phyloP scores from a whole-genome alignment of 2,329 filamentous ascomycete genomes.

The Phyllosticta citribraziliensis region DNA sequence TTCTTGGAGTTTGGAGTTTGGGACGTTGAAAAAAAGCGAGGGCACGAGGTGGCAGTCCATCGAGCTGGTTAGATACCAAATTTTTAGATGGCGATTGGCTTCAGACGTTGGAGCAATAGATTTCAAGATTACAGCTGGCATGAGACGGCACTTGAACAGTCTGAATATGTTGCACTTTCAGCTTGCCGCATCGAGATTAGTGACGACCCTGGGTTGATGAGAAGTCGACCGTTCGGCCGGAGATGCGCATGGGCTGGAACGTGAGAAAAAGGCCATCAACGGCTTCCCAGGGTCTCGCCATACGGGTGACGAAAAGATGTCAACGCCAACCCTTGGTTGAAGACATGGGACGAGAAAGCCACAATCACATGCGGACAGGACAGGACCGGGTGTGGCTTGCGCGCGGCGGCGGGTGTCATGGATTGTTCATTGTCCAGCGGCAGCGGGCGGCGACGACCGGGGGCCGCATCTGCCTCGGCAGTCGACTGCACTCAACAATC shows the following conservation, averaged over 20 bases:
- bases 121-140: not conserved
- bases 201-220: not conserved
- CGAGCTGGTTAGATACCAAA: not conserved
- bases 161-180: not conserved
- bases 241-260: not conserved
- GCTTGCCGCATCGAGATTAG: not conserved
- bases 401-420: not conserved
- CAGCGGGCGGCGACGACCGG: not conserved
- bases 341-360: not conserved
- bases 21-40: not conserved
- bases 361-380: slow-evolving; percentile 7
- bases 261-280: not conserved
- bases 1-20: slow-evolving; percentile 1
- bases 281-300: not conserved
- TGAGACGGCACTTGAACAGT: not conserved
- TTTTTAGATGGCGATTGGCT: not conserved
- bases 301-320: not conserved
- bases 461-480: not conserved
- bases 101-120: not conserved
- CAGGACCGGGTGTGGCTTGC: not conserved
- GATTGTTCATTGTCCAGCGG: not conserved
- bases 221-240: not conserved
- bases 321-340: not conserved
- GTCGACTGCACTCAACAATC: not conserved
- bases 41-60: not conserved